phyloP scores from a whole-genome alignment of 345 rosid genomes.

The Aquilaria yunnanensis region DNA sequence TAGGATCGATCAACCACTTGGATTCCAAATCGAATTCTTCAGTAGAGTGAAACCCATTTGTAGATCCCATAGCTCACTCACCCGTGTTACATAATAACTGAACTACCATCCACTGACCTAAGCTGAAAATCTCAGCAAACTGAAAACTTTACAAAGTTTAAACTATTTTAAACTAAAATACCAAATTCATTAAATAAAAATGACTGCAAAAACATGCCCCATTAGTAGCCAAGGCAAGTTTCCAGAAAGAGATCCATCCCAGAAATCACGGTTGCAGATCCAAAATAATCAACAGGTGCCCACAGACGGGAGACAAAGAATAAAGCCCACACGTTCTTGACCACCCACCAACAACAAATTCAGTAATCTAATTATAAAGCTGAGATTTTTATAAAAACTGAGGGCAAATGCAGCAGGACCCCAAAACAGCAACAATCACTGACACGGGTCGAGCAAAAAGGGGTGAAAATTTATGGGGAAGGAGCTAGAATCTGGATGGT shows the following conservation, averaged over 20 bases:
- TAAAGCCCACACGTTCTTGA: slow-evolving; percentile 20
- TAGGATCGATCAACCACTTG: slow-evolving; percentile 90
- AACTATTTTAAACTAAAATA: slow-evolving; percentile 10
- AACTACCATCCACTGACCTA: slow-evolving; percentile 21
- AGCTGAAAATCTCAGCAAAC: slow-evolving; percentile 13
- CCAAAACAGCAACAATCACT: too few relatives aligned
- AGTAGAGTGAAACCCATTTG: slow-evolving; percentile 49
- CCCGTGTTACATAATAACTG: slow-evolving; percentile 7
- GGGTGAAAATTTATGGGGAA: too few relatives aligned
- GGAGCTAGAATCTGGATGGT: too few relatives aligned
- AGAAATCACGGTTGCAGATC: slow-evolving; percentile 30
- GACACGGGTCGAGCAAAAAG: too few relatives aligned
- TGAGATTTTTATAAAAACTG: not conserved
- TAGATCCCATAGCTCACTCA: slow-evolving; percentile 62
- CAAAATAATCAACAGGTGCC: slow-evolving; percentile 29
- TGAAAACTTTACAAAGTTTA: slow-evolving; percentile 9
- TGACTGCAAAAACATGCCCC: slow-evolving; percentile 13
- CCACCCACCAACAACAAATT: slow-evolving; percentile 7
- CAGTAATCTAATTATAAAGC: too few relatives aligned
- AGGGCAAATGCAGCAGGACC: too few relatives aligned
- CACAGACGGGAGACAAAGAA: slow-evolving; percentile 16
- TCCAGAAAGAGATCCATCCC: slow-evolving; percentile 14
- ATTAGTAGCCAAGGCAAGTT: slow-evolving; percentile 3
- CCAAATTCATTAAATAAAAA: slow-evolving; percentile 5
- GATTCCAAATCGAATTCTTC: slow-evolving; percentile 64